phyloP scores from a whole-genome alignment of 164 flowering plant species.

The Chimonanthus praecox region DNA sequence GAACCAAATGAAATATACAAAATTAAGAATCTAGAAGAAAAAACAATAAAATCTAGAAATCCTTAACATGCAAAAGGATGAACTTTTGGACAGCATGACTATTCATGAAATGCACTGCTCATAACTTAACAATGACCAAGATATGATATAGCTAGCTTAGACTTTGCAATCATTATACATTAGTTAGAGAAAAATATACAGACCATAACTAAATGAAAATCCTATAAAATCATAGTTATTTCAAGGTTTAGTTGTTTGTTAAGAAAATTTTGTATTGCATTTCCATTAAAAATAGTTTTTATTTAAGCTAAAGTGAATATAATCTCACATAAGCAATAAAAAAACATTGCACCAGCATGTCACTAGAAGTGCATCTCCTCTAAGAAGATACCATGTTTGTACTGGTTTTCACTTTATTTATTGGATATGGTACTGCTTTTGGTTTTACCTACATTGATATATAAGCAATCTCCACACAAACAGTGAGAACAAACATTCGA shows the following conservation, averaged over 20 bases:
- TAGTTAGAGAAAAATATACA: background rate
- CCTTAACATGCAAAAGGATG: background rate
- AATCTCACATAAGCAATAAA: background rate
- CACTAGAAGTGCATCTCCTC: background rate
- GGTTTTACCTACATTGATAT: too few species aligned
- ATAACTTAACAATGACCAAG: background rate
- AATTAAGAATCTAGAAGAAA: background rate
- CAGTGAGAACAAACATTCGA: background rate
- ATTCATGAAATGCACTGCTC: background rate
- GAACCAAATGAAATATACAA: constrained; percentile 3
- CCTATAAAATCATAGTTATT: background rate
- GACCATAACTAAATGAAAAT: background rate
- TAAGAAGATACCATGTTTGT: too few species aligned
- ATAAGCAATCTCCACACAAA: too few species aligned
- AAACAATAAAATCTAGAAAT: constrained; percentile 1
- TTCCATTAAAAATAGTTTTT: too few species aligned
- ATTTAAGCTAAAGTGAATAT: too few species aligned
- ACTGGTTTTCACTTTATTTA: too few species aligned
- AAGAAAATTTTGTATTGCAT: too few species aligned
- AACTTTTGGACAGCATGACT: background rate
- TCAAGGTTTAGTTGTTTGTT: background rate
- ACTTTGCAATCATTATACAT: background rate
- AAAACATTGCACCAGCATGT: background rate
- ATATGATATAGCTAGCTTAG: background rate
- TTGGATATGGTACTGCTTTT: too few species aligned